Percentiles rank a stretch among this genome's conserved stretches.
Evolutionary conservation across 257 asterid species (phyloP).

Genomic region (Solanum pennellii): DNA sequence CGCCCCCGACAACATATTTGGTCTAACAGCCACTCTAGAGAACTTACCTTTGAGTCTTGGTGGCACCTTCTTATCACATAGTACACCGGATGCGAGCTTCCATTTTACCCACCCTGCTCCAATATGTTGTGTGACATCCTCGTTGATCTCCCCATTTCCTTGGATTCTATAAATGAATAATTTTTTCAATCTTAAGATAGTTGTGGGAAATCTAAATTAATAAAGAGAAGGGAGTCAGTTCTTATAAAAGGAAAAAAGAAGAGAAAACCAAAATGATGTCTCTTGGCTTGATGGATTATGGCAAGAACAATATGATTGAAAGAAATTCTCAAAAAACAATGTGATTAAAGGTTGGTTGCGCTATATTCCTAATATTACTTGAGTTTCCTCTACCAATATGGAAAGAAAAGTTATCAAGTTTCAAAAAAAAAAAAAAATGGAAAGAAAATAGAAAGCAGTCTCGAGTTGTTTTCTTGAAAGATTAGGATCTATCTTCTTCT

Average conservation of each 20-base stretch:
- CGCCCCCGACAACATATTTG: not conserved
- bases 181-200: not conserved
- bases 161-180: not conserved
- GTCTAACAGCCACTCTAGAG: not conserved
- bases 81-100: not conserved
- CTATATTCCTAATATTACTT: not conserved
- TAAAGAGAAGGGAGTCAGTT: not conserved
- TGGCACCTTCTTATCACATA: not conserved
- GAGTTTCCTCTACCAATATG: not conserved
- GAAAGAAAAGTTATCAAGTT: not conserved
- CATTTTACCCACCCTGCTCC: not conserved
- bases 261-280: not conserved
- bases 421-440: not conserved
- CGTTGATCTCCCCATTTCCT: not conserved
- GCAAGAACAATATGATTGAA: not conserved
- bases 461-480: not conserved
- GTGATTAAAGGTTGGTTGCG: not conserved
- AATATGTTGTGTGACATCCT: not conserved
- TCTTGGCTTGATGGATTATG: not conserved
- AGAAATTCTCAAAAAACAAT: not conserved
- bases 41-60: not conserved
- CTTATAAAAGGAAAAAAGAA: not conserved
- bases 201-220: not conserved
- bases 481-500: not conserved
- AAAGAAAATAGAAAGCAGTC: not conserved